Conservation (phyloP, 331 rosid genomes). For the Malus hybrid region DNA sequence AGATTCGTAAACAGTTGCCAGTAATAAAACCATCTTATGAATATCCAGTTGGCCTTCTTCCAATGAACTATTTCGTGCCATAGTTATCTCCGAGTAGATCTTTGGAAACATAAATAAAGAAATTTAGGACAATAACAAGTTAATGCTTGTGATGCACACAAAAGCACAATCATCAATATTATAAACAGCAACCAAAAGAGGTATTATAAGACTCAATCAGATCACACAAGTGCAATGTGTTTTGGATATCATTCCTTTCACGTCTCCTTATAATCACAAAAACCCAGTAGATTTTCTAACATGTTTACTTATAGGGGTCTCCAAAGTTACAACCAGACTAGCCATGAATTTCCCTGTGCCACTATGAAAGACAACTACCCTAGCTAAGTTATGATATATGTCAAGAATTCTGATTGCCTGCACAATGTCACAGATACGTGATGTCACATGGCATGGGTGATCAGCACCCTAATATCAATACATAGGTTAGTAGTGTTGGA, state of each 20-base stretch:
- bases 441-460: neutral
- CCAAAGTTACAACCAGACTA: neutral
- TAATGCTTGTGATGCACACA: neutral
- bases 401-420: neutral
- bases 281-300: neutral
- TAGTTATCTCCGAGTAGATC: conserved; percentile 56
- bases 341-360: neutral
- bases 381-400: neutral
- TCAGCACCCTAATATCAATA: neutral
- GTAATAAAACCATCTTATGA: conserved; percentile 55
- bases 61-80: conserved; percentile 29
- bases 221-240: neutral
- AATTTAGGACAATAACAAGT: neutral
- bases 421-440: neutral
- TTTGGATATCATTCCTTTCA: neutral
- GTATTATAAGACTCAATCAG: neutral
- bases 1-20: conserved; percentile 72
- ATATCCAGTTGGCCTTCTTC: conserved; percentile 37
- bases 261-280: neutral
- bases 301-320: neutral
- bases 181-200: neutral
- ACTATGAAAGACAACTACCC: neutral
- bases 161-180: neutral
- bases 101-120: conserved; percentile 26
- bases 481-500: neutral